Base-by-base conservation (phyloP, 208 protist genomes). In the Vickermania spadyakhi region DNA sequence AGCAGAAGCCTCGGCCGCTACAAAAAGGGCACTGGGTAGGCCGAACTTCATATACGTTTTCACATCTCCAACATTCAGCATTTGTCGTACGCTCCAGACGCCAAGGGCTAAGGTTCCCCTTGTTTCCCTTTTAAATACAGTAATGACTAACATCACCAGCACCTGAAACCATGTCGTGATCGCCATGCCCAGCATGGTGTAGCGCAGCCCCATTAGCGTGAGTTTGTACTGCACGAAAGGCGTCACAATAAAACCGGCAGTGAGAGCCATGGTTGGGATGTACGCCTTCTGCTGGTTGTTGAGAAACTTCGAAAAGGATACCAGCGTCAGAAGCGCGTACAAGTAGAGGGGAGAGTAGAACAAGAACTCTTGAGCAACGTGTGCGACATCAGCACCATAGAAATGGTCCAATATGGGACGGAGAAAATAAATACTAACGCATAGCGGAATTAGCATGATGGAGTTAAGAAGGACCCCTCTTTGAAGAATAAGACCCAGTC, bases 221-320 rank as follows among this genome's bases (percentile, higher is more conserved):
- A 93, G 70, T 63, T 78, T 77, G 52, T 73, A 57, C 56, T 89
- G 81, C 25, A 89, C 58, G 21, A 83, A 73, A 7, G 81, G 83
- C 3, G 78, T 83, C 3, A 93, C 28, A 28, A 86, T 58, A 21
- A 88, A 70, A 31, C 82, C 86, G 28, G 75, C 79, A 26, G 78
- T 83, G 23, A 93, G 70, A 3, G 79, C 82, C 52, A 93, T 86
- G 70, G 84, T 82, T 30, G 81, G 79, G 26, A 89, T 74, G 31
- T 90, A 80, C 22, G 81, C 76, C 64, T 84, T 73, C 86, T 89
- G 84, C 65, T 90, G 81, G 66, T 93, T 93, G 64, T 75, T 85
- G 18, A 87, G 70, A 66, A 93, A 93, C 68, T 93, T 93, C 42
- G 62, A 79, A 56, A 93, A 82, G 30, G 81, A 75, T 31, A 82